A percentile compares a stretch with the other conserved stretches of the same genome.
phyloP scores from a whole-genome alignment of 768 basidiomycete species.

The Xanthoconium stramineum region DNA sequence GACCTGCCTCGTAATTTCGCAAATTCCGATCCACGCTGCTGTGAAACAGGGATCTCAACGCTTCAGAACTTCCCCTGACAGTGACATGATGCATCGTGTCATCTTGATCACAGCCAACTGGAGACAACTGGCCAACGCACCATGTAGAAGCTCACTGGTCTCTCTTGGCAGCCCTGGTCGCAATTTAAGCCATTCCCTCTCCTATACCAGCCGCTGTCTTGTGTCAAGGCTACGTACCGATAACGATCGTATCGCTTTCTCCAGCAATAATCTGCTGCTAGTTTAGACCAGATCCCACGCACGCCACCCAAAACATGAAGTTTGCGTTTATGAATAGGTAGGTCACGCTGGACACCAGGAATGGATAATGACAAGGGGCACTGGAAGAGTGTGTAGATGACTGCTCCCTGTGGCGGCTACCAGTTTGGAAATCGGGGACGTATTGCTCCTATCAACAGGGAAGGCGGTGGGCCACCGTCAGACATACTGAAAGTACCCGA shows the following conservation, averaged over 20 bases:
- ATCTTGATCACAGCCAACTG: constrained; percentile 18
- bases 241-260: constrained; percentile 70
- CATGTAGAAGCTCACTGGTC: constrained; percentile 67
- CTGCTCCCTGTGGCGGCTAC: constrained; percentile 83
- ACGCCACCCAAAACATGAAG: constrained; percentile 76
- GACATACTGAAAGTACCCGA: background rate
- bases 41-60: too few relatives aligned
- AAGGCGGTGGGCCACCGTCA: background rate
- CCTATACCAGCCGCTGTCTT: constrained; percentile 4
- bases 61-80: too few relatives aligned
- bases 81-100: too few relatives aligned
- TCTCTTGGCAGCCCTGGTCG: constrained; percentile 57
- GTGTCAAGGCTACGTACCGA: constrained; percentile 63
- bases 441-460: constrained; percentile 52
- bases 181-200: constrained; percentile 47
- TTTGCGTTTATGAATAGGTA: constrained; percentile 74
- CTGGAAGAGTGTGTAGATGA: constrained; percentile 71
- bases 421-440: constrained; percentile 60
- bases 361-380: constrained; percentile 23
- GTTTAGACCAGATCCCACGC: constrained; percentile 77
- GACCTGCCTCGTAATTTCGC: too few relatives aligned
- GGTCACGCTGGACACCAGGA: constrained; percentile 52
- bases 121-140: constrained; percentile 85
- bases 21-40: too few relatives aligned
- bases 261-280: constrained; percentile 34